Conservation (phyloP, 208 protist genomes). For the Novymonas esmeraldas region DNA sequence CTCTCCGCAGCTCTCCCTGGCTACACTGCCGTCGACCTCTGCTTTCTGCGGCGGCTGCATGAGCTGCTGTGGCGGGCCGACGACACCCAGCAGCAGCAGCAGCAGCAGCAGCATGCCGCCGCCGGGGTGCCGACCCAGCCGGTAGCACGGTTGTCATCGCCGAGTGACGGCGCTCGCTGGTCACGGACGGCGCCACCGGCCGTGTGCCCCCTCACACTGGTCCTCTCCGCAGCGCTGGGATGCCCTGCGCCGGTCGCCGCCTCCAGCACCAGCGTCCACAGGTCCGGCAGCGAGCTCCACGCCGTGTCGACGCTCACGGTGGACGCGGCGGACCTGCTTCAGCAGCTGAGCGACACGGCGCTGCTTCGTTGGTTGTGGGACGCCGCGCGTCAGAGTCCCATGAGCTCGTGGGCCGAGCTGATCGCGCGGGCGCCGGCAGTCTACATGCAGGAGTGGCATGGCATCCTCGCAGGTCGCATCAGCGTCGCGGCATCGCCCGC, state of each 20-base stretch:
- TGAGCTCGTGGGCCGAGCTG: slow-evolving; percentile 24
- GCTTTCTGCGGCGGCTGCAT: slow-evolving; percentile 22
- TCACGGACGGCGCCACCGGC: background rate
- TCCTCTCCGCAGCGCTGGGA: background rate
- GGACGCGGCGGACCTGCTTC: slow-evolving; percentile 23
- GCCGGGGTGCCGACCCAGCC: too few relatives aligned
- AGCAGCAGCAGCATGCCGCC: too few relatives aligned
- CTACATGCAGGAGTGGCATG: slow-evolving; percentile 24
- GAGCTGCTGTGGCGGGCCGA: slow-evolving; percentile 18
- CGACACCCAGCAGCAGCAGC: background rate
- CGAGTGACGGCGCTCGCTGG: background rate
- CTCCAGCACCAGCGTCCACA: background rate
- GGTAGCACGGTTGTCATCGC: too few relatives aligned
- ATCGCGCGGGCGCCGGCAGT: background rate
- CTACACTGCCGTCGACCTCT: slow-evolving; percentile 16
- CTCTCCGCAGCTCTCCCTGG: slow-evolving; percentile 1
- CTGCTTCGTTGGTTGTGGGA: slow-evolving; percentile 26
- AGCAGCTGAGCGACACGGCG: slow-evolving; percentile 5
- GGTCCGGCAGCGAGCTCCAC: background rate
- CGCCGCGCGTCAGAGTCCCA: slow-evolving; percentile 21
- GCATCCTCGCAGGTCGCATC: background rate
- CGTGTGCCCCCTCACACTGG: slow-evolving; percentile 13
- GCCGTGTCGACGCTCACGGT: background rate
- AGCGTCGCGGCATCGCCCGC: background rate
- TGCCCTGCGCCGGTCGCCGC: background rate